Evolutionary conservation across 345 rosid species (phyloP), one percentile per base, ranked within the genome.

Genomic region (Eucalyptus globulus): DNA sequence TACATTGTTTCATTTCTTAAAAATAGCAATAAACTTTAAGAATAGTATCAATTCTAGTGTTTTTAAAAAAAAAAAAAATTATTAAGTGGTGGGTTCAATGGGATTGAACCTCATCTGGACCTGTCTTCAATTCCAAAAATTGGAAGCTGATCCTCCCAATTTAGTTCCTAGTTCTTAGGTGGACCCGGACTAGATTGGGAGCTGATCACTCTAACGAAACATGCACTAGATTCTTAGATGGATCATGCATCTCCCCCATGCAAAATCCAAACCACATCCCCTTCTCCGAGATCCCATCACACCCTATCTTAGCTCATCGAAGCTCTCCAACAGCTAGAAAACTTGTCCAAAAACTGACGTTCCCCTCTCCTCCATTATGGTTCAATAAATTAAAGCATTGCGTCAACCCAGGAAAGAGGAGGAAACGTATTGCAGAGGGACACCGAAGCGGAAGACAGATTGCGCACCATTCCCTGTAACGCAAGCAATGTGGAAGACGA

Each of bases 161-260:
- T 51, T 51, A 0, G 0, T 53, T 7, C 56, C 9, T 7, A 4
- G 0, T 19, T 53, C 4, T 19, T 7, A 51, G 56, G 56, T 51
- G 24, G 56, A 53, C 4, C 4, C 1, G 50, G 2, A 53, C 9
- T 4, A 53, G 0, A 53, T 53, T 2, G 0, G 24, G 8, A 53
- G 21, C 26, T 11, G 5, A 53, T 53, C 2, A 8, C 0, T 26
- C 58, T 53, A 4, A 53, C 26, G 11, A 53, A 53, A 29, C 31
- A n/a, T 14, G 76, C 40, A 14, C 76, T n/a, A n/a, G 3, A 65
- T n/a, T 65, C 76, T n/a, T 3, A 5, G 34, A 65, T 4, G 34
- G 21, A 65, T 65, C 11, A 65, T n/a, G 10, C 40, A 65, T 65
- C 76, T 65, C 37, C 76, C 76, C 21, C 19, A 8, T 65, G 37